These are phyloP conservation scores for Aspergillus vadensis DNA, from an alignment of 2,329 filamentous ascomycete genomes.

Conservation along the genomic window DNA sequence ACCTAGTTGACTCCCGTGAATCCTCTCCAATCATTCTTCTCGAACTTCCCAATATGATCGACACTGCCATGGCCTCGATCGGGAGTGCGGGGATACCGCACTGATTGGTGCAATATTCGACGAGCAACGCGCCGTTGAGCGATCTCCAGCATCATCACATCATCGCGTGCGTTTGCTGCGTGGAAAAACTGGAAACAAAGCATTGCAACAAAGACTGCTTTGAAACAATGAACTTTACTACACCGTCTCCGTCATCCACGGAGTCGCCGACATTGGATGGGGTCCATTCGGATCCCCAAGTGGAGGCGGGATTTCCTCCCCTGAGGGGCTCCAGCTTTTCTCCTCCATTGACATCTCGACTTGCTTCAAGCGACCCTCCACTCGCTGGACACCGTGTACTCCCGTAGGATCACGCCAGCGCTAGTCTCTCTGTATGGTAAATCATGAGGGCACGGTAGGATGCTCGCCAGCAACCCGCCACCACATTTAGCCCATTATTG, in stretches of 20 bases:
- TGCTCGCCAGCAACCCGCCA: slow-evolving; percentile 1
- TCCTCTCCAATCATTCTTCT: too few species aligned
- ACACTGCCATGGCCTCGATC: slow-evolving; percentile 28
- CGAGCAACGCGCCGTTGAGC: slow-evolving; percentile 17
- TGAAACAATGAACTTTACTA: neutral
- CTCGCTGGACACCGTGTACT: neutral
- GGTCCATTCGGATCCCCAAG: neutral
- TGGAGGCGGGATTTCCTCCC: neutral
- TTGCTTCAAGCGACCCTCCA: neutral
- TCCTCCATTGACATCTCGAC: neutral
- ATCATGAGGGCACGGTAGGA: slow-evolving; percentile 17
- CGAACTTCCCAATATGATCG: slow-evolving; percentile 22
- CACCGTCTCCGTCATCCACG: neutral
- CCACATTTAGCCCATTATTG: neutral
- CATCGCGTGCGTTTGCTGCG: neutral
- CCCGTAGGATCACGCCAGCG: slow-evolving; percentile 6
- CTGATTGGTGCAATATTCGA: slow-evolving; percentile 35
- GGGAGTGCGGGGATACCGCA: slow-evolving; percentile 24
- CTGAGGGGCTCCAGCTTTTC: neutral
- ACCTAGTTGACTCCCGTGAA: too few species aligned
- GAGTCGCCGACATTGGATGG: neutral
- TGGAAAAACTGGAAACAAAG: neutral
- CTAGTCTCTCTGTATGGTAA: slow-evolving; percentile 23
- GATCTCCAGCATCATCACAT: neutral
- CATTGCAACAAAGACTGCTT: neutral